phyloP scores from a whole-genome alignment of 108 stramenopile genomes.

The Nitzschia sp. region DNA sequence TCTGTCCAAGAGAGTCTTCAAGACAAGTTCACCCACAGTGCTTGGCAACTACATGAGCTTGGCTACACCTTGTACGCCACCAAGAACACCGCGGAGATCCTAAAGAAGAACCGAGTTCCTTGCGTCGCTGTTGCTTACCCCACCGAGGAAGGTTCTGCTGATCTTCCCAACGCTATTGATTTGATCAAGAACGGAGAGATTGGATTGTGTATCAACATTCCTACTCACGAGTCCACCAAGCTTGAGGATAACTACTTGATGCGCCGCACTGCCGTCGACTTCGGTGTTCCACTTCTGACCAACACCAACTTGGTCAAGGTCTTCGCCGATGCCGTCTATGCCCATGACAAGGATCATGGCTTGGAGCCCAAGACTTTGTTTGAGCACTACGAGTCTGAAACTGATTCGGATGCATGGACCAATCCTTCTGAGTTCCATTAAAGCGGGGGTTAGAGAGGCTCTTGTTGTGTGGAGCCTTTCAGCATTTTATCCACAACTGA shows the following conservation, averaged over 20 bases:
- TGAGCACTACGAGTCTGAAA: constrained; percentile 74
- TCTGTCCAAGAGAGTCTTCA: constrained; percentile 83
- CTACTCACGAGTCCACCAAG: constrained; percentile 79
- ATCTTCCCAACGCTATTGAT: constrained; percentile 69
- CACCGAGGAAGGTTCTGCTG: constrained; percentile 53
- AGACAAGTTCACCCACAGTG: constrained; percentile 84
- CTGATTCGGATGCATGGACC: constrained; percentile 74
- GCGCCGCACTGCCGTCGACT: constrained; percentile 94
- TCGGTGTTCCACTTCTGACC: constrained; percentile 92
- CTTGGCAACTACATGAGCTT: constrained; percentile 81
- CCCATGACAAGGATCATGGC: constrained; percentile 65
- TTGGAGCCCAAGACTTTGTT: constrained; percentile 71
- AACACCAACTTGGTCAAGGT: constrained; percentile 90
- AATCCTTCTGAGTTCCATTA: constrained; percentile 66
- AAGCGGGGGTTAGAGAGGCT: background rate
- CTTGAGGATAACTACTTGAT: constrained; percentile 91
- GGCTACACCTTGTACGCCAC: constrained; percentile 94
- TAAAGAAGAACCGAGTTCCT: constrained; percentile 82
- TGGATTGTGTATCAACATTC: constrained; percentile 94
- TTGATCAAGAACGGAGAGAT: constrained; percentile 76
- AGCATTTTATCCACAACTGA: too few relatives aligned
- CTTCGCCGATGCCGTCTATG: constrained; percentile 77
- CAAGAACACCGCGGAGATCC: constrained; percentile 77
- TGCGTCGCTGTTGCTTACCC: constrained; percentile 83
- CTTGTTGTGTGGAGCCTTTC: too few relatives aligned